Evolutionary conservation across 345 rosid genomes (phyloP).

Genomic region (Eutrema heterophyllum): DNA sequence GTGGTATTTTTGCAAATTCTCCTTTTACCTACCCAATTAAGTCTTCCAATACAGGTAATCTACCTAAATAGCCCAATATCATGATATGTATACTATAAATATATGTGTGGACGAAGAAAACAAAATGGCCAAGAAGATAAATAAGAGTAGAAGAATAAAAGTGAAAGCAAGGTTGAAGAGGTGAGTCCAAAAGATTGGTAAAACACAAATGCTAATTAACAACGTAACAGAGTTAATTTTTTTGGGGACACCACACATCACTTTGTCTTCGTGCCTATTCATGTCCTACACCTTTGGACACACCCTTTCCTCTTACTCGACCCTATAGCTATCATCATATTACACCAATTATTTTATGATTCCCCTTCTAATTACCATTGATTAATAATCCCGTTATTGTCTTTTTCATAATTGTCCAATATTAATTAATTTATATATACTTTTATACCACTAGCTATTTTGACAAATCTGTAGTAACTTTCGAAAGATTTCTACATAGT

Average conservation of each 20-base stretch:
- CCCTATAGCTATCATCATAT: neutral
- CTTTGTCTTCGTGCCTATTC: constrained; percentile 13
- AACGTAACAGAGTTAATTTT: neutral
- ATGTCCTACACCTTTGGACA: constrained; percentile 17
- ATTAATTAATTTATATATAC: neutral
- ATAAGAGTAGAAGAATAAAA: neutral
- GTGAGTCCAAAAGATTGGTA: constrained; percentile 4
- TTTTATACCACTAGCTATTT: neutral
- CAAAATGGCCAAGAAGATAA: neutral
- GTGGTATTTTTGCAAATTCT: neutral
- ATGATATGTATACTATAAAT: neutral
- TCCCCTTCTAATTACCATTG: neutral
- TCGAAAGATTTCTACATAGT: neutral
- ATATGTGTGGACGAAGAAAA: neutral
- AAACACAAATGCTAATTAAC: constrained; percentile 19
- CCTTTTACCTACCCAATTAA: neutral
- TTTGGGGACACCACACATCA: constrained; percentile 15
- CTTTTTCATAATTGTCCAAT: neutral
- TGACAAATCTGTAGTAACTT: neutral
- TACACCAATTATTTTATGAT: neutral
- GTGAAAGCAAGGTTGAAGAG: neutral
- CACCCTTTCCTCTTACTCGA: neutral
- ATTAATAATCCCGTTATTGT: neutral
- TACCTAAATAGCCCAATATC: neutral
- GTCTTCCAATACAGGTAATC: neutral